Base-by-base conservation (phyloP, 2,329 filamentous ascomycete genomes). In the Ascomycota sp. region DNA sequence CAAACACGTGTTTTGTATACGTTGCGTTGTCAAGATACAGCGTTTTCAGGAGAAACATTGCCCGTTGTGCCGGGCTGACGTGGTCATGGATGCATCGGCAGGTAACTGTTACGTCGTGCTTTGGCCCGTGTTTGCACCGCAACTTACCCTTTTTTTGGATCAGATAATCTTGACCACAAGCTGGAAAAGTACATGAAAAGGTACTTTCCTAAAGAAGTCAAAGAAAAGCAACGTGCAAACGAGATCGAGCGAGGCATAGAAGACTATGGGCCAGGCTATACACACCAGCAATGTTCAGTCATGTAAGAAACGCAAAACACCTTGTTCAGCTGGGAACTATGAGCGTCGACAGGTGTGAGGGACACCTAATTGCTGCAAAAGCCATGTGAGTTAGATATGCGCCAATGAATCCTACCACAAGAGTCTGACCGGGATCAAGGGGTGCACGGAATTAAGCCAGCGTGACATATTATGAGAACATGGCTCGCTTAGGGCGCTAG, bases 11-110 rank as follows among this genome's bases (percentile, higher is more conserved):
- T 84, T 86, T 47, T 92, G 82, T 55, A 86, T 89, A 36, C 65
- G 78, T 3, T 92, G 82, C 48, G 63, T 86, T 33, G 72, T 91
- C 40, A 72, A 79, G 43, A 70, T 92, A 56, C 81, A 89, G 49
- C 69, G 72, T 31, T 67, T 70, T 29, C 62, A 64, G 38, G 72
- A 77, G 47, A 64, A 65, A 28, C 59, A 68, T 34, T 92, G 82
- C 47, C 81, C 82, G 0, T 58, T 89, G 35, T 92, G 82, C 49
- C 65, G 83, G 37, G 65, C 69, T 12, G 65, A 74, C 37, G 76
- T 74, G 0, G 68, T 91, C 9, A 64, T 80, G 57, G 57, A 64
- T 37, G 80, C 81, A 1, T 74, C 77, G 39, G 61, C 68, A 36
- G 64, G 69, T 68, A 58, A 58, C 62, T 47, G 24, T 6, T 7